Evolutionary conservation across 2,329 filamentous ascomycete genomes (phyloP).

Genomic region (Fusarium verticillioides): DNA sequence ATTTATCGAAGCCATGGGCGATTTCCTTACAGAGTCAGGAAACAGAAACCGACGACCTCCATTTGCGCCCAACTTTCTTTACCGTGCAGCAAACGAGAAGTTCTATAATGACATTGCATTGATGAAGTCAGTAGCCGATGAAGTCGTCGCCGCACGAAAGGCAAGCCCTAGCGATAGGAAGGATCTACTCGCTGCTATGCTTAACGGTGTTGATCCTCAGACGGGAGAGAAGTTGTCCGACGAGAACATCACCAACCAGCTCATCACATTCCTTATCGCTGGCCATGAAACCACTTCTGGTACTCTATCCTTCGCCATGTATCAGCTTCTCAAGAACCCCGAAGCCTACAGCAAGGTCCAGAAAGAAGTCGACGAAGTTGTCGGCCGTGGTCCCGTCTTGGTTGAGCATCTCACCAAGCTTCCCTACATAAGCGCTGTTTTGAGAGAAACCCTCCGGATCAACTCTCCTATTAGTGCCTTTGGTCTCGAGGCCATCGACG

Average conservation of each 20-base stretch:
- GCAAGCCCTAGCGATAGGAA: constrained; percentile 66
- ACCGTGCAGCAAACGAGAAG: constrained; percentile 60
- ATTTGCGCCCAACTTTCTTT: constrained; percentile 60
- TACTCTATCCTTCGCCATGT: constrained; percentile 72
- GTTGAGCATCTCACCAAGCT: constrained; percentile 72
- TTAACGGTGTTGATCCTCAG: constrained; percentile 73
- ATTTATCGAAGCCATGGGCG: constrained; percentile 74
- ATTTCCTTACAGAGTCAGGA: constrained; percentile 68
- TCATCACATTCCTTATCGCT: constrained; percentile 78
- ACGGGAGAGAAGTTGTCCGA: constrained; percentile 74
- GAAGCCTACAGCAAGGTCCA: constrained; percentile 69
- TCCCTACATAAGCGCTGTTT: constrained; percentile 71
- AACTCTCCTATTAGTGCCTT: constrained; percentile 70
- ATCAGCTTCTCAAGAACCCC: constrained; percentile 72
- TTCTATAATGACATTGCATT: constrained; percentile 65
- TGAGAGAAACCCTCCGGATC: constrained; percentile 74
- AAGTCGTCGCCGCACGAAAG: constrained; percentile 70
- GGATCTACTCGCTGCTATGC: constrained; percentile 77
- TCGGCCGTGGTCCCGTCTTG: constrained; percentile 67
- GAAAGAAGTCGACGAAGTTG: constrained; percentile 73
- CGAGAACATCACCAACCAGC: constrained; percentile 72
- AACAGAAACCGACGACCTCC: constrained; percentile 59
- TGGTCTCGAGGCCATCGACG: constrained; percentile 63
- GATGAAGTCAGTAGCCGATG: constrained; percentile 65
- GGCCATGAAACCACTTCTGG: constrained; percentile 79